phyloP scores from a whole-genome alignment of 352 stramenopile genomes.

The Globisporangium abappressorium region DNA sequence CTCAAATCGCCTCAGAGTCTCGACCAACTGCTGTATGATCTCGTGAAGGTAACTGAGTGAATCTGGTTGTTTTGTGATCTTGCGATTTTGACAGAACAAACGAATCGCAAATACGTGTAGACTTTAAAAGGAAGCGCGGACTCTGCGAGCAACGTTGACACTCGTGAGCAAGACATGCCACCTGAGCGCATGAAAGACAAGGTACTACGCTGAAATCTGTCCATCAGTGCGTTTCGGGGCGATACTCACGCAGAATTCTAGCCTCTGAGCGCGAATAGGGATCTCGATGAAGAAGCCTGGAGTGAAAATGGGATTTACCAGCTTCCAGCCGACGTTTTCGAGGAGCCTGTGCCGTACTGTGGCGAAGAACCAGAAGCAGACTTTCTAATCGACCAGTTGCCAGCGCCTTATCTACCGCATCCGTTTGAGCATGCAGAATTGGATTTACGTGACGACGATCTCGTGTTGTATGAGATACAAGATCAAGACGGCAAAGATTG shows the following conservation, averaged over 20 bases:
- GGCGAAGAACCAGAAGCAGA: not conserved
- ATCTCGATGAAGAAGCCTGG: not conserved
- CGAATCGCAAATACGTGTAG: not conserved
- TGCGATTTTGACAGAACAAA: not conserved
- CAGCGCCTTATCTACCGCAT: not conserved
- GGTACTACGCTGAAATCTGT: not conserved
- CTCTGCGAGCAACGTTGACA: not conserved
- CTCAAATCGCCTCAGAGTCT: constrained; percentile 45
- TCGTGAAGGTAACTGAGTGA: constrained; percentile 37
- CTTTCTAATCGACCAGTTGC: not conserved
- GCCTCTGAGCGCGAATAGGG: not conserved
- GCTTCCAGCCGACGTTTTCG: not conserved
- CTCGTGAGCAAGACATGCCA: not conserved
- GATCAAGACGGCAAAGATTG: not conserved
- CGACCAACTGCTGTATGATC: constrained; percentile 30
- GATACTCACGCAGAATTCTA: not conserved
- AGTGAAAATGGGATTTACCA: not conserved
- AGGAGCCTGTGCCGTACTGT: not conserved
- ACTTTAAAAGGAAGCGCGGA: not conserved
- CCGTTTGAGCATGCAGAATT: not conserved
- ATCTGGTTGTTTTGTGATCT: not conserved
- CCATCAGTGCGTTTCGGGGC: not conserved
- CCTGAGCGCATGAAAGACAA: not conserved
- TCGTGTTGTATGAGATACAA: not conserved
- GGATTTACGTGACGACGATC: not conserved